Base-by-base conservation (phyloP, 106 monocot genomes). In the Alisma plantagoaquatica region DNA sequence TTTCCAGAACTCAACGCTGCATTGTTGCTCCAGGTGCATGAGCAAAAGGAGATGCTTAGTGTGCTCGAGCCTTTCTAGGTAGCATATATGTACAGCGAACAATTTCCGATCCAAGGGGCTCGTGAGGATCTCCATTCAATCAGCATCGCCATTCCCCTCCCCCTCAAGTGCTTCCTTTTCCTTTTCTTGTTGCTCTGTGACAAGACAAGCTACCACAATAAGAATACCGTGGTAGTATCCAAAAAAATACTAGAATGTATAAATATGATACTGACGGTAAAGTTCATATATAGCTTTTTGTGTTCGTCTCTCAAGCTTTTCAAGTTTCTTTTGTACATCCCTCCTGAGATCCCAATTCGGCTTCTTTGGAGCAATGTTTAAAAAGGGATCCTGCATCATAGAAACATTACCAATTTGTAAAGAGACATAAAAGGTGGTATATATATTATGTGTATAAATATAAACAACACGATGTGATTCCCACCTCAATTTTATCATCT, bases 281-380 rank as follows among this genome's bases (percentile, higher is more conserved):
- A 90, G 61, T 61, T 85, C 63, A 49, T 76, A 79, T 50, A 98
- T 35, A 19, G 98, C 85, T 73, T 86, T 98, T 72, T 79, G 78
- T 16, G 98, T 98, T 56, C 98, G 85, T 63, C 69, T 86, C 45
- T 98, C 90, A 20, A 98, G 90, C 51, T 98, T 98, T 52, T 98
- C 90, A 12, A 98, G 85, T 65, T 55, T 90, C 69, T 90, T 90
- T 51, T 98, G 90, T 57, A 98, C 85, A 56, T 90, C 90, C 51
- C 98, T 73, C 27, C 78, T 56, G 8, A 98, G 79, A 60, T 98
- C 98, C 90, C 98, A 98, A 57, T 98, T 90, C n/a, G 98, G 98
- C 51, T 98, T 98, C 76, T 86, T 98, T 45, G 98, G 98, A 27
- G 98, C 98, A 50, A 98, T 98, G 27, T 90, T 98, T 24, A 85